Base-by-base conservation (phyloP, 139 green algal genomes). In the Chlamydomonas asymmetrica region DNA sequence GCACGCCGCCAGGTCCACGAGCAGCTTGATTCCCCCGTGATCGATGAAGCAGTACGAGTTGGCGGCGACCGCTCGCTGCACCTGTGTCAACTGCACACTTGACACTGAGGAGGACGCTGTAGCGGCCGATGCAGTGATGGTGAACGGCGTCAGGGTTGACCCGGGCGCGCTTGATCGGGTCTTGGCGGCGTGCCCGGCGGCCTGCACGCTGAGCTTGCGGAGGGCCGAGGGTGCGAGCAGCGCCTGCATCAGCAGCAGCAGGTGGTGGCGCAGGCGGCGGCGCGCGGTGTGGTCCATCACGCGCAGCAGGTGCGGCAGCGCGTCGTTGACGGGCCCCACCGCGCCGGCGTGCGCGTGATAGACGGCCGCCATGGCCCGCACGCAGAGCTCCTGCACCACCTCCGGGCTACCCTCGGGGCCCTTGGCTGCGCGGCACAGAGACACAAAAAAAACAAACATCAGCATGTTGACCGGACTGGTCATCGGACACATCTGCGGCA, bases 291-390 rank as follows among this genome's bases (percentile, higher is more conserved):
- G 41, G 61, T 98, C 95, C 61, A 93, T 32, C 48, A 98, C 74
- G 6, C 69, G 50, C 22, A 90, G 72, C 31, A 95, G 61, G 74
- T 98, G 92, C 0, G 74, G 38, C 0, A 96, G 79, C 20, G n/a
- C n/a, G 35, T 91, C 92, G 8, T 95, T 88, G 73, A 96, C 95
- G 0, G 92, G 82, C 0, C 94, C 92, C 7, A 91, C 76, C 2
- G 49, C 32, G 29, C 74, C 82, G 59, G 79, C 72, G 49, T 82
- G 74, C 5, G 71, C 80, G 29, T 71, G 66, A 82, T 97, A 98
- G 2, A 93, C 84, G 1, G 89, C 88, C 0, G 93, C 84, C 93
- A 98, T 97, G 18, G 94, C 95, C 2, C 88, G 82, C 5, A 93
- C 84, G 63, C 92, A 97, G 35, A 98, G 82, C 83, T 94, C 76